Base-by-base conservation (phyloP, 768 basidiomycete species). In the Pilatotrama ljubarskyi region DNA sequence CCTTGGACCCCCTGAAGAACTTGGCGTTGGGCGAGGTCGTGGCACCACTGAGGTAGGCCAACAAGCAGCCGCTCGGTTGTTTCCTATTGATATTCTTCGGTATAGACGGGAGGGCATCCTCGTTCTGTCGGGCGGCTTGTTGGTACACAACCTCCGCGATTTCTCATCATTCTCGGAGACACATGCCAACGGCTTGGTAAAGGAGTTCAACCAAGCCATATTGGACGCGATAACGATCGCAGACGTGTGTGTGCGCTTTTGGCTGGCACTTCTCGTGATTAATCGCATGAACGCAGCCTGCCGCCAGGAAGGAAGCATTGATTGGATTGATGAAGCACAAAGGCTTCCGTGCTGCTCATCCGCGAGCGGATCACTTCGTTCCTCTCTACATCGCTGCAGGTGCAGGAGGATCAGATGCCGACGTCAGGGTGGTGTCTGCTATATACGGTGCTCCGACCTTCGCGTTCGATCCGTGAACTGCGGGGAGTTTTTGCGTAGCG, bases 281-380 rank as follows among this genome's bases (percentile, higher is more conserved):
- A 6, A 41, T 35, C 14, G 29, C 17, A 36, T 29, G 29, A 37
- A 29, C 43, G 14, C 67, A 88, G 85, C 71, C 76, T 1, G 72
- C 69, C n/a, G 75, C 75, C 38, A 80, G 88, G 37, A 85, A 83
- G 71, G 63, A 79, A 54, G 84, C 82, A 5, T 69, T 92, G 74
- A 58, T 83, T 52, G 71, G 73, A 9, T 75, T 94, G 58, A 75
- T 78, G 9, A 73, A 74, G 42, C 89, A 92, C 64, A 72, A 76
- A 4, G 82, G 82, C 9, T 93, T 90, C 78, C 80, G 85, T 4
- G 67, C 76, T 0, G 82, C 86, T 25, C 89, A 95, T 66, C 92
- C 91, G 1, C 79, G 87, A 2, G 85, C 85, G 63, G 92, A 95
- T 26, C 91, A 93, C 68, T 90, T 93, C 66, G 77, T 93, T 15